phyloP scores from a whole-genome alignment of 176 grass and related monocot species.

The Lolium multiflorum region DNA sequence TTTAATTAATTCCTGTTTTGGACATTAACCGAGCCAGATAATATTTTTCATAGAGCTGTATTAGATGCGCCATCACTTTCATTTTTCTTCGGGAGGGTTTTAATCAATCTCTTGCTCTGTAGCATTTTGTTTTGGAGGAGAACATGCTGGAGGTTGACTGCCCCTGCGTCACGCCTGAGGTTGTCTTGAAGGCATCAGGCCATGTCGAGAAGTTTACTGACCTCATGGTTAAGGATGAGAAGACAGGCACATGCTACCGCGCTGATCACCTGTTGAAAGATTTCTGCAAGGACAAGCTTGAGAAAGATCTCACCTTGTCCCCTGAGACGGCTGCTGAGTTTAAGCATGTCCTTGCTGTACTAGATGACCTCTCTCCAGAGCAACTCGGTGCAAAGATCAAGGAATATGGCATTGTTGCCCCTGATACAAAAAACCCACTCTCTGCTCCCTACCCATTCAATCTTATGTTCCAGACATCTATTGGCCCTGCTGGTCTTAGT shows the following conservation, averaged over 20 bases:
- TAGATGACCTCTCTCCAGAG: slow-evolving; percentile 73
- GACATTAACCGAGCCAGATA: neutral
- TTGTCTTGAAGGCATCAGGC: slow-evolving; percentile 83
- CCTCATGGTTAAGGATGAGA: slow-evolving; percentile 91
- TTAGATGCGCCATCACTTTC: neutral
- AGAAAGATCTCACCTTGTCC: slow-evolving; percentile 75
- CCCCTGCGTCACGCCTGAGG: slow-evolving; percentile 75
- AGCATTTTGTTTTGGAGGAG: slow-evolving; percentile 88
- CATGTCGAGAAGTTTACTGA: slow-evolving; percentile 93
- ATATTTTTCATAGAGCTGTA: neutral
- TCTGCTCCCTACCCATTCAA: slow-evolving; percentile 91
- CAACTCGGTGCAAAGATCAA: slow-evolving; percentile 78
- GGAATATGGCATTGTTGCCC: slow-evolving; percentile 73
- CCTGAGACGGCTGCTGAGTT: slow-evolving; percentile 63
- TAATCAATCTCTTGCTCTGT: slow-evolving; percentile 31
- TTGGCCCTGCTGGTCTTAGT: slow-evolving; percentile 75
- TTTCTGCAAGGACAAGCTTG: slow-evolving; percentile 84
- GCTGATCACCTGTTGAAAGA: slow-evolving; percentile 84
- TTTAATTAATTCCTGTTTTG: neutral
- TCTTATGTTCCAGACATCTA: slow-evolving; percentile 92
- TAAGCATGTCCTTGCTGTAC: slow-evolving; percentile 58
- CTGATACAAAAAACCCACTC: slow-evolving; percentile 74
- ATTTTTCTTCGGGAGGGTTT: neutral
- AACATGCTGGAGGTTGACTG: slow-evolving; percentile 91
- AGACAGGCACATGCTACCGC: slow-evolving; percentile 81